A percentile compares a stretch with the other conserved stretches of the same genome.
phyloP scores from a whole-genome alignment of 2,329 filamentous ascomycete species.

The Nigrospora osmanthi region DNA sequence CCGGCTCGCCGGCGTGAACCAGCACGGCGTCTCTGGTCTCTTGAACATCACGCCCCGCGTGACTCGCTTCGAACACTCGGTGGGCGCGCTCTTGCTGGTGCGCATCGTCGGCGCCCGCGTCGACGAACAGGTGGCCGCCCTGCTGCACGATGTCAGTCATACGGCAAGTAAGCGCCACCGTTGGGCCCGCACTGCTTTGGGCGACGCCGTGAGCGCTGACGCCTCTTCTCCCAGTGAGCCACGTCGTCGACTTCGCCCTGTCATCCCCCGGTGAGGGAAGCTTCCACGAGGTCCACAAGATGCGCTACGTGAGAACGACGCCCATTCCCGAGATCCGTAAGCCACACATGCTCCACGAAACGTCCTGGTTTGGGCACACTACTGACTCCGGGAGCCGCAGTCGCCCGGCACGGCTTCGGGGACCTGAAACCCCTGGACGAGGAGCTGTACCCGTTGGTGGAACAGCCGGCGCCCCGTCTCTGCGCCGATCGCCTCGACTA shows the following conservation, averaged over 20 bases:
- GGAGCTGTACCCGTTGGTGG: slow-evolving; percentile 27
- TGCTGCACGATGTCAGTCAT: slow-evolving; percentile 30
- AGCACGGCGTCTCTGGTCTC: slow-evolving; percentile 27
- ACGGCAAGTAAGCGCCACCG: slow-evolving; percentile 13
- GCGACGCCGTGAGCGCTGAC: no score
- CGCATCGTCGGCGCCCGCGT: slow-evolving; percentile 23
- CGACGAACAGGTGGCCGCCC: slow-evolving; percentile 27
- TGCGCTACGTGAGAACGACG: slow-evolving; percentile 23
- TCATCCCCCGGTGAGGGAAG: slow-evolving; percentile 25
- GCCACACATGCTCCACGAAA: no score
- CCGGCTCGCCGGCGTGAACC: slow-evolving; percentile 25
- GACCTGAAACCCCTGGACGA: slow-evolving; percentile 23
- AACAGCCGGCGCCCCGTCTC: slow-evolving; percentile 26
- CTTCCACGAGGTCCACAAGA: slow-evolving; percentile 31
- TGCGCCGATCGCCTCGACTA: slow-evolving; percentile 32
- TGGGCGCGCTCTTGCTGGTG: slow-evolving; percentile 29
- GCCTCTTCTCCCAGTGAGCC: slow-evolving; percentile 16
- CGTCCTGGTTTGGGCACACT: no score
- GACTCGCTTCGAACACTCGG: slow-evolving; percentile 30
- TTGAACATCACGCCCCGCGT: slow-evolving; percentile 23
- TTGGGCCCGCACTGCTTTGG: no score
- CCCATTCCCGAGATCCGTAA: slow-evolving; percentile 19
- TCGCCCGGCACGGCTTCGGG: slow-evolving; percentile 20
- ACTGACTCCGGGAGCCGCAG: no score
- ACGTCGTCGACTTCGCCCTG: slow-evolving; percentile 29